These are phyloP conservation scores for Rhizopogon rudus DNA, from an alignment of 768 basidiomycete species.

Conservation along the genomic window DNA sequence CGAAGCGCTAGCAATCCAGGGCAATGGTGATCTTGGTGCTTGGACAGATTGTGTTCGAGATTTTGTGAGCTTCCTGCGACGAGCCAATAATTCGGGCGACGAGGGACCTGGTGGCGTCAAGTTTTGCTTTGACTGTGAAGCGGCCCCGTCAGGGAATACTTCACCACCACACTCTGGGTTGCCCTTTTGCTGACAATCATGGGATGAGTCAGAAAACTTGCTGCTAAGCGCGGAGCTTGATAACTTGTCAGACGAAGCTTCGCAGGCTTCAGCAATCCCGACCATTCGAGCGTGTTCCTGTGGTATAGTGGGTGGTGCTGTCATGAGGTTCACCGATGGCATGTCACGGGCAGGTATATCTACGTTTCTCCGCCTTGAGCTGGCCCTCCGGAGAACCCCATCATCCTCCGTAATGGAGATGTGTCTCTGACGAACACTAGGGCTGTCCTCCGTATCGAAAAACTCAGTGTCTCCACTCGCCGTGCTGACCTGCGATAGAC, in stretches of 20 bases:
- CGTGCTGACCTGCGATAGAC: constrained; percentile 19
- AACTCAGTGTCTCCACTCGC: constrained; percentile 23
- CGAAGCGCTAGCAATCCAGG: constrained; percentile 1
- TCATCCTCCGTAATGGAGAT: neutral
- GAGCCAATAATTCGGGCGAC: neutral
- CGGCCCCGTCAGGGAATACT: neutral
- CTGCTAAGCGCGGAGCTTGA: neutral
- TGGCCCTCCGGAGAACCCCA: neutral
- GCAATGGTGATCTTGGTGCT: neutral
- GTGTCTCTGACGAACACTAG: neutral
- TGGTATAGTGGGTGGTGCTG: neutral
- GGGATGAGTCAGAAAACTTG: neutral
- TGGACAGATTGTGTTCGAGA: neutral
- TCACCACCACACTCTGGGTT: neutral
- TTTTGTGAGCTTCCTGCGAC: constrained; percentile 3
- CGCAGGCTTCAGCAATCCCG: neutral
- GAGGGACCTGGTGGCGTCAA: neutral
- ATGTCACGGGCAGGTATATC: neutral
- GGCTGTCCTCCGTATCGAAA: constrained; percentile 9
- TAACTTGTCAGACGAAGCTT: neutral
- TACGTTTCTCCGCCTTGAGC: neutral
- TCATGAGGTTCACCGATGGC: neutral
- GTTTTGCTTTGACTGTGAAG: neutral
- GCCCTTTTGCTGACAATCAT: neutral
- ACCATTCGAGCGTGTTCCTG: constrained; percentile 1